Evolutionary conservation across 2,329 filamentous ascomycete species (phyloP).

Genomic region (Trichoderma oligosporum): DNA sequence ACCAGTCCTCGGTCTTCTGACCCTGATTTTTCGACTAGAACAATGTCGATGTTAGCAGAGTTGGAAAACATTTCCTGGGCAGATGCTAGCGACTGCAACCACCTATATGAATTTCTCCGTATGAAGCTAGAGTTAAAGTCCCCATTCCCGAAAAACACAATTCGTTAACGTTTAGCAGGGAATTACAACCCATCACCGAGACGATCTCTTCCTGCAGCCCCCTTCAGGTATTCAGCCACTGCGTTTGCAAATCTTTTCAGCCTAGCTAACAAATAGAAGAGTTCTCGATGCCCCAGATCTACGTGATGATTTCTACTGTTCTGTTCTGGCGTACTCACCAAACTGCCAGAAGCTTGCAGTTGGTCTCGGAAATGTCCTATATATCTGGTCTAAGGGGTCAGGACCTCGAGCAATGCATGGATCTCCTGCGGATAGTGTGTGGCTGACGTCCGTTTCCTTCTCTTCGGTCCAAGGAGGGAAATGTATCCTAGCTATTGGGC

Average conservation of each 20-base stretch:
- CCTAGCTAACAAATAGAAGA: constrained; percentile 42
- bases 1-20: constrained; percentile 23
- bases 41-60: not conserved
- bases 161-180: constrained; percentile 22
- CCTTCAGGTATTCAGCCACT: constrained; percentile 64
- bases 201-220: constrained; percentile 60
- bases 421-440: constrained; percentile 29
- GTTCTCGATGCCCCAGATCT: constrained; percentile 84
- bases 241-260: not conserved
- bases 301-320: constrained; percentile 96
- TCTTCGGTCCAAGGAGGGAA: constrained; percentile 73
- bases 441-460: constrained; percentile 84
- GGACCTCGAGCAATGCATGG: constrained; percentile 54
- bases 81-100: constrained; percentile 25
- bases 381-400: constrained; percentile 78
- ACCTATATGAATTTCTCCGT: not conserved
- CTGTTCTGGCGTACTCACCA: constrained; percentile 77
- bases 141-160: not conserved
- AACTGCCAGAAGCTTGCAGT: constrained; percentile 76
- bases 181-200: constrained; percentile 20
- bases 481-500: constrained; percentile 79
- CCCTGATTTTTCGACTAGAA: not conserved
- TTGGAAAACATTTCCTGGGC: constrained; percentile 1
- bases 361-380: constrained; percentile 73
- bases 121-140: not conserved